Conservation (phyloP, 305 asterid genomes). For the Rubia peregrina region DNA sequence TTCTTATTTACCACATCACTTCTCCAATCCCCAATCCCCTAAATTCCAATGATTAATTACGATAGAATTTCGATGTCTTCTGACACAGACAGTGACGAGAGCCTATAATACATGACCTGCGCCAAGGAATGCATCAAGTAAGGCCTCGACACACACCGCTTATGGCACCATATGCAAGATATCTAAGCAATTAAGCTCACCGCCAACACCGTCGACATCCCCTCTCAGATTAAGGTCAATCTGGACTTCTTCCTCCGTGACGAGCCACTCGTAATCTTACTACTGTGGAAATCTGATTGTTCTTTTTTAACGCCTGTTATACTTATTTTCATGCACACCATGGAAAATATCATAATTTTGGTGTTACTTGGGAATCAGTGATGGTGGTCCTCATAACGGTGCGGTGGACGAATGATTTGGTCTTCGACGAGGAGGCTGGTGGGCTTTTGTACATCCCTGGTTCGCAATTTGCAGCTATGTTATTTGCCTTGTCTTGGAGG, state of each 20-base stretch:
- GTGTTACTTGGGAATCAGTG: slow-evolving; percentile 48
- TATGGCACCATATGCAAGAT: slow-evolving; percentile 67
- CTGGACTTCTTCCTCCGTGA: slow-evolving; percentile 57
- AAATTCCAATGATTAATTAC: slow-evolving; percentile 50
- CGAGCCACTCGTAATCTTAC: slow-evolving; percentile 56
- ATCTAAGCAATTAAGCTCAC: slow-evolving; percentile 45
- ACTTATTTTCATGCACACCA: slow-evolving; percentile 53
- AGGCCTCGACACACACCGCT: slow-evolving; percentile 72
- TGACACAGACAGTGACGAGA: slow-evolving; percentile 29
- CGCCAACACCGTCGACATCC: slow-evolving; percentile 32
- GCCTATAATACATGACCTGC: slow-evolving; percentile 61
- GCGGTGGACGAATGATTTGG: slow-evolving; percentile 68
- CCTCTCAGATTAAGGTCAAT: slow-evolving; percentile 45
- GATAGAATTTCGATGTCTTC: slow-evolving; percentile 83
- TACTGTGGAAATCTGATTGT: slow-evolving; percentile 53
- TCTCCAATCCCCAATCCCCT: background rate
- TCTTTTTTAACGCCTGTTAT: slow-evolving; percentile 43
- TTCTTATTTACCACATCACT: background rate
- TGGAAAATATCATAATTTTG: slow-evolving; percentile 44
- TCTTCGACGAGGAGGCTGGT: slow-evolving; percentile 50
- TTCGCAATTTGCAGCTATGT: slow-evolving; percentile 13
- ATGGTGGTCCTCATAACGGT: slow-evolving; percentile 61
- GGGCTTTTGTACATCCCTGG: slow-evolving; percentile 36
- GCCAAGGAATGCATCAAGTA: slow-evolving; percentile 62
- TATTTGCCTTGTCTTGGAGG: no score